Evolutionary conservation across 108 stramenopile genomes (phyloP), one percentile per base, ranked within the genome.

Genomic region (Stephanodiscus triporus): DNA sequence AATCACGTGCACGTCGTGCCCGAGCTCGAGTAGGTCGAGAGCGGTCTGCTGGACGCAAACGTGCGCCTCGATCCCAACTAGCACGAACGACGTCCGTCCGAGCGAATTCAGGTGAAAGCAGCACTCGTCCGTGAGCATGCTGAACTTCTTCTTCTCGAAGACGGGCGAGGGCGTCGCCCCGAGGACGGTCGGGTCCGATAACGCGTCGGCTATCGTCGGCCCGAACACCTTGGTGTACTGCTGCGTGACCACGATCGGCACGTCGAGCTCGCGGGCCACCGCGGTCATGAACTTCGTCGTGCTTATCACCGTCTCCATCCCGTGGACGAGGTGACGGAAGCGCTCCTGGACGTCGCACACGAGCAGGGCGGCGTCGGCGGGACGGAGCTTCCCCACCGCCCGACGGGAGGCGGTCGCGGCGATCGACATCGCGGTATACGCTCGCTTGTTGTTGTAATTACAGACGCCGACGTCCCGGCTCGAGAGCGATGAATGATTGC

Each of bases 21-120:
- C 94, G 42, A 81, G 68, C 51, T 92, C 94, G 38, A 98, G 72
- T 14, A 98, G 79, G 81, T 98, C 96, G 50, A 98, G 66, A 34
- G 82, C 81, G 4, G 96, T 98, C 77, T 97, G 95, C 63, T 95
- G 96, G 9, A 98, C 86, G 75, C 97, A 98, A 10, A 98, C 97
- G 68, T 98, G 97, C 20, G 98, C 91, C 80, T 99, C 99, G 70
- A 99, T 98, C 1, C 99, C 99, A 11, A 97, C 92, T 23, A 99
- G 63, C 19, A 99, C 68, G 68, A 83, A 90, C 20, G 89, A 89
- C 24, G 73, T 40, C 70, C 59, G 63, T 17, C 56, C 47, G 70
- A 78, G 51, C 9, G 75, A 73, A 0, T 30, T 24, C 59, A 97
- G 29, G 57, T 95, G 83, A 1, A 68, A 65, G 22, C 71, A 67